Conservation (phyloP, 768 basidiomycete genomes). For the Boletellus sp. region DNA sequence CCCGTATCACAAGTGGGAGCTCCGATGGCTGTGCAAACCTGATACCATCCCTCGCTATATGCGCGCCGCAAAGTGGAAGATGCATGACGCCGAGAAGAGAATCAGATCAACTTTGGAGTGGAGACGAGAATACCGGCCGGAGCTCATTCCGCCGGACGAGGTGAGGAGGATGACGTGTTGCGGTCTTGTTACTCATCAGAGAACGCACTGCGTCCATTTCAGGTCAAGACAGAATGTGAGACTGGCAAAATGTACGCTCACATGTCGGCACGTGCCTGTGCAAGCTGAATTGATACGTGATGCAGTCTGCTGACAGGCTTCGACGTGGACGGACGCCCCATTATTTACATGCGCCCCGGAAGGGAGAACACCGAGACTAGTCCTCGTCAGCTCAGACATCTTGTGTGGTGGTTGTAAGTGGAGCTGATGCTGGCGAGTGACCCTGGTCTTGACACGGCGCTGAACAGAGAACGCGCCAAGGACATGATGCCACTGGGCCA, state of each 20-base stretch:
- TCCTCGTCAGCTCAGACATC: conserved; percentile 76
- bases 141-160: conserved; percentile 78
- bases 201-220: neutral
- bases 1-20: conserved; percentile 73
- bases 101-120: conserved; percentile 79
- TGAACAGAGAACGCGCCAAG: conserved; percentile 77
- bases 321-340: conserved; percentile 81
- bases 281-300: neutral
- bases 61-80: conserved; percentile 83
- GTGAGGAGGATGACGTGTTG: conserved; percentile 26
- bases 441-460: conserved; percentile 4
- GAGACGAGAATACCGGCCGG: conserved; percentile 82
- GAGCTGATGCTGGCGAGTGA: neutral
- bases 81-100: conserved; percentile 71
- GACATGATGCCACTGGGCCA: conserved; percentile 85
- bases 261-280: neutral
- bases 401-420: conserved; percentile 82
- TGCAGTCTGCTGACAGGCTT: conserved; percentile 77
- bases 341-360: conserved; percentile 86
- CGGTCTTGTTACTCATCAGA: conserved; percentile 1
- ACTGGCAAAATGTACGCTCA: conserved; percentile 80
- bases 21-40: conserved; percentile 65
- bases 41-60: conserved; percentile 72
- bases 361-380: conserved; percentile 78
- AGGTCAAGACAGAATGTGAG: conserved; percentile 72